phyloP scores from a whole-genome alignment of 257 asterid species.

The Solanum microdontum region DNA sequence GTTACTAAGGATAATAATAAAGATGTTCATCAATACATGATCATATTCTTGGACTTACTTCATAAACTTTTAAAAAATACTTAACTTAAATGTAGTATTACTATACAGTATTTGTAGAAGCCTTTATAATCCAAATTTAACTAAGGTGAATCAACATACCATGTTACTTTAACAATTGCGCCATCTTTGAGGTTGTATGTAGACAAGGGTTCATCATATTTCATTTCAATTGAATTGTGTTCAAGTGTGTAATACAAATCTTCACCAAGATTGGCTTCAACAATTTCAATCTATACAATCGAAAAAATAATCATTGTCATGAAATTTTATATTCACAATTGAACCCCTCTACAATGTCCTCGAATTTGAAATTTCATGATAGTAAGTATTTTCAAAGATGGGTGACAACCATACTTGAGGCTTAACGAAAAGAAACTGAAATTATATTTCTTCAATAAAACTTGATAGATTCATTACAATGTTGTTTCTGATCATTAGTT shows the following conservation, averaged over 20 bases:
- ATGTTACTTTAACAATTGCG: not conserved
- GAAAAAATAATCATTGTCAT: no score
- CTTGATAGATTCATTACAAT: not conserved
- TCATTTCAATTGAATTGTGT: not conserved
- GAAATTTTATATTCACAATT: no score
- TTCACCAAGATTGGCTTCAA: not conserved
- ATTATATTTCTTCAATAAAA: not conserved
- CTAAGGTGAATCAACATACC: not conserved
- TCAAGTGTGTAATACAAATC: not conserved
- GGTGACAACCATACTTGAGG: no score
- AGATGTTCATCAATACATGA: not conserved
- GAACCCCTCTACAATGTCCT: no score
- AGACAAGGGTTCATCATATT: not conserved
- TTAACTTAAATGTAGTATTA: not conserved
- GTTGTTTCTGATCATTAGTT: not conserved
- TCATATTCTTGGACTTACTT: not conserved
- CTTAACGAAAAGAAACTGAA: no score
- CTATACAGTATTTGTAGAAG: not conserved
- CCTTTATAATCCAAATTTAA: not conserved
- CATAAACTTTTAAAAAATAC: not conserved
- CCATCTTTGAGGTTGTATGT: not conserved
- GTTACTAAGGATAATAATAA: not conserved
- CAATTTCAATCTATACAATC: not conserved
- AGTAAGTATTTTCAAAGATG: not conserved
- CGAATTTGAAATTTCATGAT: no score